Conservation (phyloP, 1,284 basidiomycete genomes). For the Leccinum pachyderme region DNA sequence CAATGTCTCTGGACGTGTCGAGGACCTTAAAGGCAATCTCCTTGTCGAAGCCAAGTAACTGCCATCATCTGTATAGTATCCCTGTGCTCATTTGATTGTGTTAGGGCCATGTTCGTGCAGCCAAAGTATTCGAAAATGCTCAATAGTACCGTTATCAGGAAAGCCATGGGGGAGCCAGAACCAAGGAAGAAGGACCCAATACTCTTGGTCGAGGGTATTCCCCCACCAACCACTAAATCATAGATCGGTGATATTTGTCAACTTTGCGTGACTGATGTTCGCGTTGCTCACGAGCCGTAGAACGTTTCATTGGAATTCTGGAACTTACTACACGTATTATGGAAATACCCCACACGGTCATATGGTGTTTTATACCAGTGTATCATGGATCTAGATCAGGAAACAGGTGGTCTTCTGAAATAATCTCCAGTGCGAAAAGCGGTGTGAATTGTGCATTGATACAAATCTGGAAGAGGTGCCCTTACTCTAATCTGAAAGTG, state of each 20-base stretch:
- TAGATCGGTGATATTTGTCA: slow-evolving; percentile 15
- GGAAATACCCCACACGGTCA: slow-evolving; percentile 8
- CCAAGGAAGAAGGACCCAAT: slow-evolving; percentile 22
- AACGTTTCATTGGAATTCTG: background rate
- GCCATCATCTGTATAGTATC: background rate
- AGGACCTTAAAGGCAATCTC: slow-evolving; percentile 74
- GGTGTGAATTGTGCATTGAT: too few relatives aligned
- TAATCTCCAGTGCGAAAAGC: background rate
- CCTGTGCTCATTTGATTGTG: background rate
- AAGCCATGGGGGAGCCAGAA: slow-evolving; percentile 50
- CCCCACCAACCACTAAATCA: slow-evolving; percentile 27
- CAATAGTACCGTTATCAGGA: slow-evolving; percentile 44
- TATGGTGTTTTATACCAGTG: background rate
- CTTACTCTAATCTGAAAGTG: too few relatives aligned
- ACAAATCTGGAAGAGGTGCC: too few relatives aligned
- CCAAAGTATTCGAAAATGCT: slow-evolving; percentile 80
- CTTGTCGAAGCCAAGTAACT: slow-evolving; percentile 80
- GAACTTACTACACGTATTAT: background rate
- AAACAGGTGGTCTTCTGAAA: background rate
- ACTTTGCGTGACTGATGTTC: background rate
- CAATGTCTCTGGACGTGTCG: slow-evolving; percentile 67
- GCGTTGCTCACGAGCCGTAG: background rate
- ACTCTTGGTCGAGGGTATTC: slow-evolving; percentile 26
- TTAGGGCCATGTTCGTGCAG: slow-evolving; percentile 77
- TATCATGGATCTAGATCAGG: background rate